Evolutionary conservation across 2,329 filamentous ascomycete species (phyloP), one percentile per base, ranked within the genome.

Genomic region (Pseudogymnoascus sp.): DNA sequence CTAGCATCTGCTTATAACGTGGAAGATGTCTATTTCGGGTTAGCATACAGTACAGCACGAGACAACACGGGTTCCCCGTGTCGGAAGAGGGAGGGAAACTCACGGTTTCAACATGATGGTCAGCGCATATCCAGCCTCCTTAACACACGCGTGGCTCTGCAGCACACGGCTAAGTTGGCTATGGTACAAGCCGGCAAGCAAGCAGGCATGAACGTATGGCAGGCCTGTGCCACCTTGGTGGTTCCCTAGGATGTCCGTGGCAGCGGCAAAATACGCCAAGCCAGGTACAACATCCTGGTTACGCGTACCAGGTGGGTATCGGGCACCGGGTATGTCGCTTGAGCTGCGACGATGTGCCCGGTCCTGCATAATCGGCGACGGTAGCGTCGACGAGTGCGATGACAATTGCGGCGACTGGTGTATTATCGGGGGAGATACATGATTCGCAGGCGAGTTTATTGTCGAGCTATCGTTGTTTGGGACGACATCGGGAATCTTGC

Each of bases 251-350:
- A 98, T 96, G 66, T 95, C 89, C 0, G 89, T 89, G 1, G 92
- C 93, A 66, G 90, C 87, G 1, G 90, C 90, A 74, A 93, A 97
- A 73, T 97, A 97, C 31, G 92, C 89, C 65, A 98, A 79, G 0
- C 95, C 95, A 0, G 95, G 93, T 66, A 97, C 90, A 6, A 90
- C 83, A 71, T 98, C 92, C 61, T 95, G 81, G 72, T 96, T 96
- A 69, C 83, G 81, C 23, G 48, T 54, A 6, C 23, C 23, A 28
- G 61, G 37, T 1, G 61, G 63, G 64, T 37, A 67, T 65, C 61
- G 65, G 64, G 6, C 62, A 16, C 23, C 63, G 10, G 61, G 65
- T 28, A 65, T 19, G 51, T 64, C 61, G 14, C 19, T 51, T 51
- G 45, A 51, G 45, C 45, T 11, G 6, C 45, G 45, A 14, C 28